These are phyloP conservation scores for Globisporangium paddicum DNA, from an alignment of 352 stramenopile species.

Conservation along the genomic window DNA sequence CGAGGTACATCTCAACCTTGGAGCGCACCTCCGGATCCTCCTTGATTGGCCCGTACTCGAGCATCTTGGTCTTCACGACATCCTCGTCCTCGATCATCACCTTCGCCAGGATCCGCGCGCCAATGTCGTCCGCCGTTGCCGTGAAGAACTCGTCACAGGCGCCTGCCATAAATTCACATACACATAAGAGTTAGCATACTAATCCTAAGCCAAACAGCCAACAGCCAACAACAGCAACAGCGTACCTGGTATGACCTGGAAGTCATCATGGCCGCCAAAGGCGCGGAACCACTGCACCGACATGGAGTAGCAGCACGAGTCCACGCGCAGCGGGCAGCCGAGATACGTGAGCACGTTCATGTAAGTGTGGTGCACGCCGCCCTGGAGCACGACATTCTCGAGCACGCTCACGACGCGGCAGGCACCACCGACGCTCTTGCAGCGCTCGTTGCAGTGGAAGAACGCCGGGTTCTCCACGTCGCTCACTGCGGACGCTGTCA, in stretches of 20 bases:
- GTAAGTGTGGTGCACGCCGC: conserved; percentile 81
- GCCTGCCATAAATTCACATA: too few relatives aligned
- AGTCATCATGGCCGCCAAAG: conserved; percentile 57
- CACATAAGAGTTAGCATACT: too few relatives aligned
- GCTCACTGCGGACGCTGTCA: not conserved
- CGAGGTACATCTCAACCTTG: conserved; percentile 84
- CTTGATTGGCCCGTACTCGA: conserved; percentile 81
- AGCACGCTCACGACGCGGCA: conserved; percentile 67
- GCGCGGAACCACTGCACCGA: conserved; percentile 74
- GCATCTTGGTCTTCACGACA: conserved; percentile 69
- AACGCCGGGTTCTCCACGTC: conserved; percentile 44
- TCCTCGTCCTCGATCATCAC: conserved; percentile 74
- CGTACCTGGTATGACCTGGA: conserved; percentile 57
- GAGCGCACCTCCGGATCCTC: conserved; percentile 79
- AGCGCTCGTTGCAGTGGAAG: conserved; percentile 47
- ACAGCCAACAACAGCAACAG: not conserved
- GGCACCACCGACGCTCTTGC: conserved; percentile 37
- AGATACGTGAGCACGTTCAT: conserved; percentile 75
- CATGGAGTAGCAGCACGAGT: conserved; percentile 69
- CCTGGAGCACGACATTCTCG: conserved; percentile 70
- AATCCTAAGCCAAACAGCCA: not conserved
- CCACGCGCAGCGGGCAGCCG: conserved; percentile 46
- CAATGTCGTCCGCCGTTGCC: conserved; percentile 76
- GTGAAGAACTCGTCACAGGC: conserved; percentile 76
- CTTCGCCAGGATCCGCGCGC: conserved; percentile 63